Evolutionary conservation across 139 green algal genomes (phyloP), one percentile per base, ranked within the genome.

Genomic region (Coelastrella sp.): DNA sequence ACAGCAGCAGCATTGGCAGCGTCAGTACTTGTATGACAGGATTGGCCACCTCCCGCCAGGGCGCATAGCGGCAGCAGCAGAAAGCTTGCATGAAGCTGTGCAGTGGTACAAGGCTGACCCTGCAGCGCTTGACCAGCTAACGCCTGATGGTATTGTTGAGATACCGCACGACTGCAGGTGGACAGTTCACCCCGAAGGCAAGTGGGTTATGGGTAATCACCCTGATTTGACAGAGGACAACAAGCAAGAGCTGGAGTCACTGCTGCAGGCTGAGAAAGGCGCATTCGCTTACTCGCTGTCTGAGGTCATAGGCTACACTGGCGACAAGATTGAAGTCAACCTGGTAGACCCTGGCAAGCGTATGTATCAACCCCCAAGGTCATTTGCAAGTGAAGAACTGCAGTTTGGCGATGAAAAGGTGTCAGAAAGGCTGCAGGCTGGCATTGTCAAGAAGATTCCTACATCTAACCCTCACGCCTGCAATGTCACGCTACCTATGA

Each of bases 401-500:
- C 64, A 59, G 5, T 78, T 91, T 32, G 64, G 66, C 23, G 80
- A 88, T 19, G 68, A 57, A 58, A 91, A 91, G 61, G 85, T 87
- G 19, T 32, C 32, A 7, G 73, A 89, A 61, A 75, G 86, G 83
- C 57, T 78, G 16, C 65, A 87, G 3, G 85, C 68, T 8, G 78
- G 71, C 23, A 74, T 92, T 16, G 76, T 88, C 71, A 14, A 1
- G 16, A 71, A 73, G 19, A 11, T 16, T 5, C 14, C 60, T 19
- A 56, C 10, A 6, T 6, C 58, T 17, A 79, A 81, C 19, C 7
- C 57, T 22, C 86, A 88, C 56, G 84, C 90, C 5, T 54, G 22
- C 5, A 82, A 73, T n/a, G 61, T 64, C 5, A 89, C 84, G 7
- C 68, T 92, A 80, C 83, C 89, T 2, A 75, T 76, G 16, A 93